Evolutionary conservation across 192 early-diverging fungal genomes (phyloP).

Genomic region (Physocladia obscura): DNA sequence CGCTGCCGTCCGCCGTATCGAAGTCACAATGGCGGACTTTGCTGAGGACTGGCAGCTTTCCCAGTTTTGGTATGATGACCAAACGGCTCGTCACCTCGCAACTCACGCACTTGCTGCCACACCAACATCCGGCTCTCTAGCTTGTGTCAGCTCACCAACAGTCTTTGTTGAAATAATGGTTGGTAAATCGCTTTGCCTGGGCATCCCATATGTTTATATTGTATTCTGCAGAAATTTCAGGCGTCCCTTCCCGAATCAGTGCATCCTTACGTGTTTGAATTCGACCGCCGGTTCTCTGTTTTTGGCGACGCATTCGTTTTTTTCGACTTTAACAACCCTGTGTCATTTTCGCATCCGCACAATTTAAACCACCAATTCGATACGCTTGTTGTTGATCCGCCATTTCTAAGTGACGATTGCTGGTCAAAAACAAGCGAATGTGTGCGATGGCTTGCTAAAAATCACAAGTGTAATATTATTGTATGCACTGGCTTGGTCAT

Average conservation of each 20-base stretch:
- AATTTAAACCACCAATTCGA: slow-evolving; percentile 47
- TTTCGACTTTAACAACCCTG: slow-evolving; percentile 74
- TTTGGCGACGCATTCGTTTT: slow-evolving; percentile 67
- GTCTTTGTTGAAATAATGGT: slow-evolving; percentile 68
- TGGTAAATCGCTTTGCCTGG: neutral
- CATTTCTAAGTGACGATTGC: slow-evolving; percentile 77
- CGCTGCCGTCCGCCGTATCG: slow-evolving; percentile 18
- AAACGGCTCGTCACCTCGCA: slow-evolving; percentile 51
- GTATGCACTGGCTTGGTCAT: slow-evolving; percentile 65
- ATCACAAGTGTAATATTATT: slow-evolving; percentile 53
- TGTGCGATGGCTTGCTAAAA: slow-evolving; percentile 50
- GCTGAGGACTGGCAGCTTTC: slow-evolving; percentile 77
- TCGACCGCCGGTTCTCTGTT: slow-evolving; percentile 70
- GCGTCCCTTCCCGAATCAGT: slow-evolving; percentile 38
- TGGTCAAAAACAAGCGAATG: slow-evolving; percentile 67
- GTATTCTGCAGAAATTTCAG: slow-evolving; percentile 22
- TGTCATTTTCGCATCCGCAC: slow-evolving; percentile 31
- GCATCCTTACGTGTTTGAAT: slow-evolving; percentile 64
- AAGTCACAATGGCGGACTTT: slow-evolving; percentile 63
- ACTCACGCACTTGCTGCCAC: slow-evolving; percentile 48
- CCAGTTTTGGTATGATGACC: slow-evolving; percentile 50
- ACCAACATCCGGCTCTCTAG: slow-evolving; percentile 41
- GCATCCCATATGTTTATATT: neutral
- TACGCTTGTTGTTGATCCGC: slow-evolving; percentile 76
- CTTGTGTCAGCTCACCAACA: slow-evolving; percentile 62